Base-by-base conservation (phyloP, 352 stramenopile genomes). In the Globisporangium apiculatum region DNA sequence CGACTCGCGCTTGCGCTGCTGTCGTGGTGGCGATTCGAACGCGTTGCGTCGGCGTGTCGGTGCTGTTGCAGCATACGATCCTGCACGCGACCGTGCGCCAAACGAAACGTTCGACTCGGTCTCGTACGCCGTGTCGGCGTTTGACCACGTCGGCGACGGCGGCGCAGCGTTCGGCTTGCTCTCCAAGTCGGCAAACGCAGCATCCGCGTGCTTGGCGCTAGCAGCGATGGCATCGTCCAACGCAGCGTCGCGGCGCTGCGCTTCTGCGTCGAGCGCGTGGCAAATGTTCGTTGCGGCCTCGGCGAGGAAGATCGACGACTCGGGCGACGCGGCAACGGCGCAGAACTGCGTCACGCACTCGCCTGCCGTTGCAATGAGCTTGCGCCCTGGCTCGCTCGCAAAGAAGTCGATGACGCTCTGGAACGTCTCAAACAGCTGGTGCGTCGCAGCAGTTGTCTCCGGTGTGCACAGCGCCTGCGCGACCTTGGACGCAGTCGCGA, bases 341-440 rank as follows among this genome's bases (percentile, higher is more conserved):
- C 59, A 76, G 24, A 80, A 58, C 53, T 76, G 65, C 4, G 53
- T 72, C 48, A 85, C 45, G 24, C 76, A 90, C 48, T 86, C 72
- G n/a, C 75, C 61, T 0, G 69, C 66, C 45, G 72, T 82, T 18
- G 69, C 69, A 42, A 92, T 77, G 49, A 89, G 66, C 7, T 72
- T 65, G n/a, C 74, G 71, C 12, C 83, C 83, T 8, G 78, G 64
- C 4, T 70, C 58, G 43, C 76, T 92, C 12, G 83, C 78, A 42
- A 92, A 83, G 48, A 92, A 88, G 53, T 92, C 78, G 49, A 92
- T 68, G 5, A 86, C 53, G 37, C 73, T 81, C 69, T 92, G 80
- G 46, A 92, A 48, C 18, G 78, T 87, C 54, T 72, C 57, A 40
- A 88, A 79, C 0, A 82, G 15, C 59, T 92, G 83, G 47, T 68